phyloP scores from a whole-genome alignment of 139 green algal genomes.

The Trebouxia sp. region DNA sequence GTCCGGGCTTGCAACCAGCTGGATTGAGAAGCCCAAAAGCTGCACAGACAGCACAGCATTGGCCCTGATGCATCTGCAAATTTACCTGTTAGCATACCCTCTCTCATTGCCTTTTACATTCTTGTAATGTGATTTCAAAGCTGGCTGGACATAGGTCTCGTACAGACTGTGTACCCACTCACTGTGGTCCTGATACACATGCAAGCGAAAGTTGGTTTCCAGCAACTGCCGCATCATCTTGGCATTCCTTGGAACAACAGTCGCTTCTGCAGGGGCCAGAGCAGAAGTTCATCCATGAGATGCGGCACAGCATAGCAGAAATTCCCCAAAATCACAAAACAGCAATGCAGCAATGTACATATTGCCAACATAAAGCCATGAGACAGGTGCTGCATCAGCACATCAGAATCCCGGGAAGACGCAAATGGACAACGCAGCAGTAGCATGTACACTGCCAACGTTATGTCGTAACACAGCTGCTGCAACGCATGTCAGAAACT shows the following conservation, averaged over 20 bases:
- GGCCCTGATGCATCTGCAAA: not conserved
- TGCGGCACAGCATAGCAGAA: not conserved
- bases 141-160: constrained; percentile 15
- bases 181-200: not conserved
- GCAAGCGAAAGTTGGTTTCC: constrained; percentile 20
- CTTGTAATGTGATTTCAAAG: constrained; percentile 13
- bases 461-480: too few species aligned
- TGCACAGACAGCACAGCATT: not conserved
- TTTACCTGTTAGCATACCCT: not conserved
- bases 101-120: not conserved
- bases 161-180: constrained; percentile 18
- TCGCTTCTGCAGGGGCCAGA: not conserved
- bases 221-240: constrained; percentile 2
- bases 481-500: not conserved
- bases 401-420: too few species aligned
- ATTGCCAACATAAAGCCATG: too few species aligned
- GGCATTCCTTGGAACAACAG: not conserved
- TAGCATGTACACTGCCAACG: too few species aligned
- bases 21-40: not conserved
- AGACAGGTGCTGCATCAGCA: too few species aligned
- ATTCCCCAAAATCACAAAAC: too few species aligned
- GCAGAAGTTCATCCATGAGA: not conserved
- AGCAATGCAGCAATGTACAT: too few species aligned
- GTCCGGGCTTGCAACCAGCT: not conserved
- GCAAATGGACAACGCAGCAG: too few species aligned